Conservation (phyloP, 202 grass and related monocot genomes). For the Schoenoplectus triqueter region DNA sequence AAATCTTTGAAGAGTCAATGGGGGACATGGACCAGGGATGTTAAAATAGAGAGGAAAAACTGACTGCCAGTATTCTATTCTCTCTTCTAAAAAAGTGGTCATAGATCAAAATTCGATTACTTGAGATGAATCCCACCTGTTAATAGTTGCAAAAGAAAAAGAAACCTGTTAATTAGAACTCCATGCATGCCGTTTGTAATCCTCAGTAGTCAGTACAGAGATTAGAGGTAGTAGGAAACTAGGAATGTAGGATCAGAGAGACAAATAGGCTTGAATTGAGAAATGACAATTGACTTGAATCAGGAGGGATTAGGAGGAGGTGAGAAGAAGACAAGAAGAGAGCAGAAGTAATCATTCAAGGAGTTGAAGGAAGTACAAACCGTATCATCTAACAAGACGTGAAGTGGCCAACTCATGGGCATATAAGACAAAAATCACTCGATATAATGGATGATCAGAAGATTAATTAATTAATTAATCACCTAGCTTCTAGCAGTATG, state of each 20-base stretch:
- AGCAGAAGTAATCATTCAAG: conserved; percentile 21
- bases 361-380: conserved; percentile 39
- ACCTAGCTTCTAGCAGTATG: too few species aligned
- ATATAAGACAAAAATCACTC: conserved; percentile 22
- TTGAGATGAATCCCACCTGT: too few species aligned
- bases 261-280: conserved; percentile 27
- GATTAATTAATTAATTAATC: background rate
- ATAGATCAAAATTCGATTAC: too few species aligned
- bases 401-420: conserved; percentile 59
- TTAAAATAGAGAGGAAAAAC: conserved; percentile 7
- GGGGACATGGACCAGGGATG: background rate
- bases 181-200: too few species aligned
- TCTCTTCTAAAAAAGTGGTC: too few species aligned
- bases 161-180: too few species aligned
- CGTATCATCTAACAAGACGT: conserved; percentile 45
- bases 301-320: conserved; percentile 4
- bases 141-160: too few species aligned
- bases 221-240: too few species aligned
- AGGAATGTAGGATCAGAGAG: background rate
- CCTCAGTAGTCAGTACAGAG: too few species aligned
- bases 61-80: too few species aligned
- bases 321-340: conserved; percentile 8
- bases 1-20: background rate
- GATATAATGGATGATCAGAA: background rate
- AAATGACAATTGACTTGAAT: conserved; percentile 8